Conservation (phyloP, 768 basidiomycete species). For the Agrocybe chaxingu region DNA sequence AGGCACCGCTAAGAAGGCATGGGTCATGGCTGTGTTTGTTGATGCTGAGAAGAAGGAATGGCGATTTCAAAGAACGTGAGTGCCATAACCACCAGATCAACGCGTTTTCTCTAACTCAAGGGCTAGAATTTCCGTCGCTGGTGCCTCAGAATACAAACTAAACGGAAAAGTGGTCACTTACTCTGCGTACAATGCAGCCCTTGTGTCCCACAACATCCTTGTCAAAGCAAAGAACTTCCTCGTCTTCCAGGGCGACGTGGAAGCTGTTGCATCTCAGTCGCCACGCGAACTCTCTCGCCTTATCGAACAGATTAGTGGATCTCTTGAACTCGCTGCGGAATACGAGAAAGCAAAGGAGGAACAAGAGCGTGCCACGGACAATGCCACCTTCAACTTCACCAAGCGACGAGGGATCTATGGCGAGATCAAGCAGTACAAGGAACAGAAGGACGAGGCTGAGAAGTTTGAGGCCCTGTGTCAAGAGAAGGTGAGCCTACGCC, state of each 20-base stretch:
- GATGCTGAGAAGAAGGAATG: conserved; percentile 80
- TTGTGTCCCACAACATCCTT: conserved; percentile 88
- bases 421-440: conserved; percentile 96
- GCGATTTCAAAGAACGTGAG: conserved; percentile 90
- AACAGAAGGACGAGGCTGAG: conserved; percentile 92
- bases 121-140: conserved; percentile 78
- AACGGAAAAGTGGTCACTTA: conserved; percentile 82
- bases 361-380: conserved; percentile 89
- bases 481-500: conserved; percentile 53
- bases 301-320: conserved; percentile 95
- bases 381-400: conserved; percentile 91
- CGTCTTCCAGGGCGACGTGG: conserved; percentile 98
- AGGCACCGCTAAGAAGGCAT: conserved; percentile 87
- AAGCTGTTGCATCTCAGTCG: conserved; percentile 94
- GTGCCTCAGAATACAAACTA: conserved; percentile 88
- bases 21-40: conserved; percentile 90
- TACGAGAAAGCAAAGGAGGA: conserved; percentile 88
- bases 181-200: conserved; percentile 82
- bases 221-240: conserved; percentile 99
- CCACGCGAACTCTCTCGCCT: conserved; percentile 85
- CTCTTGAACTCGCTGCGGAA: conserved; percentile 81
- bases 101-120: conserved; percentile 2
- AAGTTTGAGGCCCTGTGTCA: conserved; percentile 76
- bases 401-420: conserved; percentile 91
- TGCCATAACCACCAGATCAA: conserved; percentile 14